phyloP scores from a whole-genome alignment of 2,329 filamentous ascomycete genomes.

The Ophiosphaerella herpotricha region DNA sequence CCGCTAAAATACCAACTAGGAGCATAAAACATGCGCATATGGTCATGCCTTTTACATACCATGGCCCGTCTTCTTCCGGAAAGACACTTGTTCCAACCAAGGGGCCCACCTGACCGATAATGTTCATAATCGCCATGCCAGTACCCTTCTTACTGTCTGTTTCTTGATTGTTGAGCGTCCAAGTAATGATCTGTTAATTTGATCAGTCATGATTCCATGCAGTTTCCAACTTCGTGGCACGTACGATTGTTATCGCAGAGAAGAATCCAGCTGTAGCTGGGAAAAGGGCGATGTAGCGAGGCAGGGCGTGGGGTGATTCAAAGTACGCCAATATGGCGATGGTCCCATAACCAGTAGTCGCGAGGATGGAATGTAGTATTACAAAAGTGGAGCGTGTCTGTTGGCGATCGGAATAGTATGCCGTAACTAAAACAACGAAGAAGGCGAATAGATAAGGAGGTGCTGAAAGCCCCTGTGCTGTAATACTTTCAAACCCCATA shows the following conservation, averaged over 20 bases:
- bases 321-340: constrained; percentile 64
- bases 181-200: constrained; percentile 67
- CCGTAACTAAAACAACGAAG: constrained; percentile 70
- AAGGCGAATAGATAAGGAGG: constrained; percentile 83
- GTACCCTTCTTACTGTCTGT: constrained; percentile 71
- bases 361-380: constrained; percentile 70
- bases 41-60: constrained; percentile 56
- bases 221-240: too few species aligned
- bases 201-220: too few species aligned
- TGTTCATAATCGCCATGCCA: constrained; percentile 79
- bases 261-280: constrained; percentile 84
- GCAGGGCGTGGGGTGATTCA: constrained; percentile 19
- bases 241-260: constrained; percentile 71
- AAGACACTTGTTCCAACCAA: constrained; percentile 61
- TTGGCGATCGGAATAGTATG: constrained; percentile 71
- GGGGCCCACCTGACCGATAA: constrained; percentile 80
- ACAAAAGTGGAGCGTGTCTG: constrained; percentile 68
- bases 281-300: constrained; percentile 76
- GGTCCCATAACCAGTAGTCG: constrained; percentile 63
- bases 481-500: constrained; percentile 71
- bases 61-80: constrained; percentile 55
- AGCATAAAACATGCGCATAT: constrained; percentile 58
- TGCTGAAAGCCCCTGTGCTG: constrained; percentile 77
- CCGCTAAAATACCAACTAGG: constrained; percentile 50
- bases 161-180: constrained; percentile 85